Base-by-base conservation (phyloP, 768 basidiomycete species). In the Lentinula sp. region DNA sequence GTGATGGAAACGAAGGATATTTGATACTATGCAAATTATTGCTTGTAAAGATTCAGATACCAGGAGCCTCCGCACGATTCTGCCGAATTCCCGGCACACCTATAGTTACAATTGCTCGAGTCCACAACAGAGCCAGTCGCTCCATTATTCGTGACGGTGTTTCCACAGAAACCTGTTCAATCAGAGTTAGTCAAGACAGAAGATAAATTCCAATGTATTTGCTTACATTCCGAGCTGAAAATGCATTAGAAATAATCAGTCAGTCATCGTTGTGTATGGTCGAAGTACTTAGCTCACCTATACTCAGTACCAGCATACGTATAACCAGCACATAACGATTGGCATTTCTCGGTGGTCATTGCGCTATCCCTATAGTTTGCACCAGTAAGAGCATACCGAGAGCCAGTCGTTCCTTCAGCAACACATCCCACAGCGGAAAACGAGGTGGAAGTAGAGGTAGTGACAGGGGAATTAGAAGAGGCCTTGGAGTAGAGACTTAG, bases 321-420 rank as follows among this genome's bases (percentile, higher is more conserved):
- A 56, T 67, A 76, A 15, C 65, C 67, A 18, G 61, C 46, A 60
- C 75, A 74, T 8, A 76, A 65, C 6, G 62, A 57, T 60, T 73
- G 71, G 55, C 75, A 76, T 8, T 64, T 45, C 49, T 65, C 64
- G 15, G 72, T 69, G 0, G 74, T 75, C 75, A 76, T 76, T 34
- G 69, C 64, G 7, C 59, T 18, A 37, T 65, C 64, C 10, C 63
- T 56, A 55, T 65, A 73, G 43, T 66, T 69, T 7, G 69, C 61
- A 2, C 64, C 70, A 9, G 70, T 72, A 43, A 75, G 68, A 13
- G 74, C 68, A 10, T 73, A 73, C 10, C 57, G 46, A 0, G 57
- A n/a, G 15, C 73, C 70, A 16, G 63, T 64, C 1, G 71, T 72
- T 7, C 73, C 74, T 35, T 74, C 74, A 13, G 70, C 71, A 6